Base-by-base conservation (phyloP, 108 stramenopile species). In the Cafeteria roenbergensis region DNA sequence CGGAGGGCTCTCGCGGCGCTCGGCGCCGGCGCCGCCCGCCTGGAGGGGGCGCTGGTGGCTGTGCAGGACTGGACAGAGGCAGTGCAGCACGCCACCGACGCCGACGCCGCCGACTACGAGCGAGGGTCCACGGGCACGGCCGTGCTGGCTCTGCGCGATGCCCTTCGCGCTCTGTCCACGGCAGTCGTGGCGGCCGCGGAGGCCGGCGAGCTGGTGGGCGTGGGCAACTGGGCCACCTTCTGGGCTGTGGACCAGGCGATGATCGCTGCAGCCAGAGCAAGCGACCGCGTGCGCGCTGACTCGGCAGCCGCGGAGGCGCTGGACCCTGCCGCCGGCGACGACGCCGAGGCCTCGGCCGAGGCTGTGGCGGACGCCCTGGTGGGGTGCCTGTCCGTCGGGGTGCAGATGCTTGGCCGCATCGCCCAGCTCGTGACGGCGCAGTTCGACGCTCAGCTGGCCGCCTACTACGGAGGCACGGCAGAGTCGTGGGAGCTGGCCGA, bases 1-100 rank as follows among this genome's bases (percentile, higher is more conserved):
- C 59, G 59, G 24, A 1, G 37, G n/a, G 59, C 59, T n/a, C 59
- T 61, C 9, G 17, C 6, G 42, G 42, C 42, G 42, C 42, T 48
- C 17, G 42, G 17, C 12, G 17, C 17, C 42, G 12, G 17, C 12
- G 42, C 6, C 42, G 17, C 42, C 12, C 42, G 42, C 6, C 17
- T 17, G 6, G 42, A 6, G 17, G 42, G 17, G 42, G 12, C 17
- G 42, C 12, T 48, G 42, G 42, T 6, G 42, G 12, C 6, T 6
- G 42, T 48, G 17, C 12, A 48, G 17, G 6, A 6, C 42, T 6
- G 12, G 42, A 6, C 17, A 12, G 42, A 48, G 42, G 42, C 12
- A 6, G 42, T 48, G 12, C 42, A 17, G 42, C 12, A 12, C 42
- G 42, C 17, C 12, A 17, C 42, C 6, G 42, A 17, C 42, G 42